Conservation (phyloP, 345 rosid species). For the Clausena lansium region DNA sequence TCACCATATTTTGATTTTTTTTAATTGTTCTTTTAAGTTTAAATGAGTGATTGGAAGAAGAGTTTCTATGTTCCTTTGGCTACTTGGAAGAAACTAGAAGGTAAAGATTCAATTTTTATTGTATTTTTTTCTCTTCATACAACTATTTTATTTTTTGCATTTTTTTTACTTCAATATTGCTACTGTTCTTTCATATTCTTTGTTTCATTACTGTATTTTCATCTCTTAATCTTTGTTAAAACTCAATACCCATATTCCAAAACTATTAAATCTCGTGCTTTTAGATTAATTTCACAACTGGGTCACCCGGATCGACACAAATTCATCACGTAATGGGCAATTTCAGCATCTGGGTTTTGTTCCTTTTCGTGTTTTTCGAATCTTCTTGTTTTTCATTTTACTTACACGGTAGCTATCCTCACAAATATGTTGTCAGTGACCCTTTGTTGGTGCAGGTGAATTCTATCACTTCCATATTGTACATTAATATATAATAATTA, state of each 20-base stretch:
- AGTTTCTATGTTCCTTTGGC: too few relatives aligned
- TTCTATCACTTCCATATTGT: conserved; percentile 81
- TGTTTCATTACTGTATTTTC: background rate
- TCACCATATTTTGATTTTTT: too few relatives aligned
- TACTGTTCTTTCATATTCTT: background rate
- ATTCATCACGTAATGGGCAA: conserved; percentile 33
- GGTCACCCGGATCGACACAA: conserved; percentile 44
- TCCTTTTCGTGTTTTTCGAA: conserved; percentile 34
- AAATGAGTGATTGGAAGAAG: too few relatives aligned
- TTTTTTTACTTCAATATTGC: background rate
- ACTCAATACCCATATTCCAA: background rate
- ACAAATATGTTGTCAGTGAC: conserved; percentile 54
- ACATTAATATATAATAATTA: too few relatives aligned
- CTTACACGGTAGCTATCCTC: conserved; percentile 83
- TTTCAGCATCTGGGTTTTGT: conserved; percentile 54
- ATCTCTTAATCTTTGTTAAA: background rate
- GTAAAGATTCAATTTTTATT: too few relatives aligned
- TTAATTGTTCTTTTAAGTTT: too few relatives aligned
- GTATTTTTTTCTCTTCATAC: too few relatives aligned
- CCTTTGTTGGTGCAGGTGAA: conserved; percentile 77
- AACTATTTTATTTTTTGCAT: too few relatives aligned
- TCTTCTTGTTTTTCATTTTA: conserved; percentile 51
- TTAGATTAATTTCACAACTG: conserved; percentile 26
- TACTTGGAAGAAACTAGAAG: too few relatives aligned
- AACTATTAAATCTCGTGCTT: background rate